phyloP scores from a whole-genome alignment of 2,329 filamentous ascomycete species.

The Ramularia collo-cygni region DNA sequence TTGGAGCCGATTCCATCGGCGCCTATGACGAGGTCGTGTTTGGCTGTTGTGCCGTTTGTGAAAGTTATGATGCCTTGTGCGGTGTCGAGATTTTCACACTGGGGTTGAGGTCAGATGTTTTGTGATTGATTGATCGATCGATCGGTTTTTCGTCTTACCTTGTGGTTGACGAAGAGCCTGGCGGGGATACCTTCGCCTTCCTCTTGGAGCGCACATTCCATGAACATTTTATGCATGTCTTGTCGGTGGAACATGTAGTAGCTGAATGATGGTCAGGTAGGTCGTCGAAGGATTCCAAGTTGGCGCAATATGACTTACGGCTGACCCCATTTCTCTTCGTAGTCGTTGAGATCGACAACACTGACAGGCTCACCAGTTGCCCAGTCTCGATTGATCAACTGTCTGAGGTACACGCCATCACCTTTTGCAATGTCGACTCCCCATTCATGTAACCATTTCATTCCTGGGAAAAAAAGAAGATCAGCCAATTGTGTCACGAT shows the following conservation, averaged over 20 bases:
- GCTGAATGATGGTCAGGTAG: conserved; percentile 3
- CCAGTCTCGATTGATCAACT: conserved; percentile 65
- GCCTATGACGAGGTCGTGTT: conserved; percentile 56
- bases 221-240: conserved; percentile 62
- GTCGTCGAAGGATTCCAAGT: too few relatives aligned
- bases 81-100: conserved; percentile 46
- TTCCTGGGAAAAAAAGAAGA: too few relatives aligned
- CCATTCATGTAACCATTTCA: conserved; percentile 62
- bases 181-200: conserved; percentile 49
- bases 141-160: conserved; percentile 7
- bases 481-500: too few relatives aligned
- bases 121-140: neutral
- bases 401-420: conserved; percentile 57
- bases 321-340: conserved; percentile 58
- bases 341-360: conserved; percentile 58
- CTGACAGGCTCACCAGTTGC: conserved; percentile 59
- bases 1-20: conserved; percentile 62
- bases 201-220: conserved; percentile 48
- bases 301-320: too few relatives aligned
- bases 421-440: conserved; percentile 57
- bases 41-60: conserved; percentile 43
- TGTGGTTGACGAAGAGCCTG: conserved; percentile 51
- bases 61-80: conserved; percentile 43
- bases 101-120: conserved; percentile 25
- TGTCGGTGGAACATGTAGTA: conserved; percentile 66